A percentile compares a stretch with the other conserved stretches of the same genome.
phyloP scores from a whole-genome alignment of 23 red algal species.

The Agarophyton chilense region DNA sequence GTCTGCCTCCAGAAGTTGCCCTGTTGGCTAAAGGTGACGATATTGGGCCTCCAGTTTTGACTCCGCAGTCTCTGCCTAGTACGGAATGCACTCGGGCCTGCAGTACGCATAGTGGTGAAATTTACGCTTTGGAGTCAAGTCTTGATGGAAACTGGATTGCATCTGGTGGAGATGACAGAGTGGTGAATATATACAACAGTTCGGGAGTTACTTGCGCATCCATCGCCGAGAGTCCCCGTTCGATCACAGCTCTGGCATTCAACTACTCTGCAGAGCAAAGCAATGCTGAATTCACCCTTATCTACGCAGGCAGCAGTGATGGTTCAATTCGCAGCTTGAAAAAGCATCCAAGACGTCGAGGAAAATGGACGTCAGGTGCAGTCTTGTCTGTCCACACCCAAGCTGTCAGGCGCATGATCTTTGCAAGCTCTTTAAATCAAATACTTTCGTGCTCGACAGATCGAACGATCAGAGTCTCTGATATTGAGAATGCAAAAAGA shows the following conservation, averaged over 20 bases:
- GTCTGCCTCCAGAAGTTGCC: slow-evolving; percentile 1
- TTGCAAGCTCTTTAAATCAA: background rate
- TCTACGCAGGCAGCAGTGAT: slow-evolving; percentile 44
- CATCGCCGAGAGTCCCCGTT: slow-evolving; percentile 20
- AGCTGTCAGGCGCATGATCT: slow-evolving; percentile 46
- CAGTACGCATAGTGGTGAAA: slow-evolving; percentile 49
- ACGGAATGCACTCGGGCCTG: background rate
- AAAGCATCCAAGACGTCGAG: slow-evolving; percentile 5
- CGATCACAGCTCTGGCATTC: slow-evolving; percentile 58
- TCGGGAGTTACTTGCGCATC: slow-evolving; percentile 2
- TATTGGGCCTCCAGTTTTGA: background rate
- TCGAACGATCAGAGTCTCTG: slow-evolving; percentile 26
- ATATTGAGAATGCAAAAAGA: slow-evolving; percentile 35
- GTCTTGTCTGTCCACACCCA: slow-evolving; percentile 45
- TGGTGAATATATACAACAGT: slow-evolving; percentile 29
- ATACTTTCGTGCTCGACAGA: slow-evolving; percentile 44
- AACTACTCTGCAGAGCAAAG: background rate
- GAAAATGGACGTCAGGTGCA: slow-evolving; percentile 35
- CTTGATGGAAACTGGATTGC: slow-evolving; percentile 48
- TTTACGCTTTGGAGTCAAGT: slow-evolving; percentile 42
- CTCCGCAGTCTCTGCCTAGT: background rate
- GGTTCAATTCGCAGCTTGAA: slow-evolving; percentile 32
- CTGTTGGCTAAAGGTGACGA: background rate
- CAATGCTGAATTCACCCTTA: slow-evolving; percentile 1
- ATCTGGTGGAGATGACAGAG: slow-evolving; percentile 63